Percentiles rank a stretch among this genome's conserved stretches.
phyloP scores from a whole-genome alignment of 2,329 filamentous ascomycete species.

The Talaromyces sp. region DNA sequence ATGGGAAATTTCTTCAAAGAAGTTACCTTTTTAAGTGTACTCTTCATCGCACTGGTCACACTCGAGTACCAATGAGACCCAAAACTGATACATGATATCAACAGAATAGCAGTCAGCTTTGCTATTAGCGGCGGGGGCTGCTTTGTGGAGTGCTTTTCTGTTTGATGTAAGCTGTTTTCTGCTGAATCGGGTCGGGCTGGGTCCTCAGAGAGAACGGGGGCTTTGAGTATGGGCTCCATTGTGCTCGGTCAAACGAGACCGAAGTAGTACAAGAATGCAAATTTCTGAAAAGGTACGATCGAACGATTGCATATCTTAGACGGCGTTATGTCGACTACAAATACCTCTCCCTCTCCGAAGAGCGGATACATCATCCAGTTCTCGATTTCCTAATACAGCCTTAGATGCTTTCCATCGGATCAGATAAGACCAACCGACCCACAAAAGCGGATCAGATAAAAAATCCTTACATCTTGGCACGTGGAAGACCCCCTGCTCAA shows the following conservation, averaged over 20 bases:
- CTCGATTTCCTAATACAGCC: neutral
- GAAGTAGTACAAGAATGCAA: neutral
- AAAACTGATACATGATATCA: conserved; percentile 51
- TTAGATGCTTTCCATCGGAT: neutral
- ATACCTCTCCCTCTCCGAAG: neutral
- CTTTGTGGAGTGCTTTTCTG: neutral
- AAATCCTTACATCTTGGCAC: neutral
- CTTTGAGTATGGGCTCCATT: neutral
- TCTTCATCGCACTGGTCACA: conserved; percentile 60
- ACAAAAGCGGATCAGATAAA: conserved; percentile 8
- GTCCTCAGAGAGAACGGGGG: neutral
- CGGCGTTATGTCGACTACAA: neutral
- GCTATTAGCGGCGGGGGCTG: neutral
- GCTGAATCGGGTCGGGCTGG: neutral
- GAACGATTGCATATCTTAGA: neutral
- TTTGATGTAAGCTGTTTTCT: neutral
- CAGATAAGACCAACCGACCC: neutral
- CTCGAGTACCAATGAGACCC: conserved; percentile 60
- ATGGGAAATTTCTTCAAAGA: neutral
- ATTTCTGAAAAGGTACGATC: neutral
- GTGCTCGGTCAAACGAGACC: neutral
- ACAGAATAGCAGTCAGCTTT: conserved; percentile 46
- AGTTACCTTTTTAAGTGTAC: conserved; percentile 54
- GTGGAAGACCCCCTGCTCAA: neutral
- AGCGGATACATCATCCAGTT: neutral